Conservation (phyloP, 371 early-diverging fungal genomes). For the Saksenaea oblongispora region DNA sequence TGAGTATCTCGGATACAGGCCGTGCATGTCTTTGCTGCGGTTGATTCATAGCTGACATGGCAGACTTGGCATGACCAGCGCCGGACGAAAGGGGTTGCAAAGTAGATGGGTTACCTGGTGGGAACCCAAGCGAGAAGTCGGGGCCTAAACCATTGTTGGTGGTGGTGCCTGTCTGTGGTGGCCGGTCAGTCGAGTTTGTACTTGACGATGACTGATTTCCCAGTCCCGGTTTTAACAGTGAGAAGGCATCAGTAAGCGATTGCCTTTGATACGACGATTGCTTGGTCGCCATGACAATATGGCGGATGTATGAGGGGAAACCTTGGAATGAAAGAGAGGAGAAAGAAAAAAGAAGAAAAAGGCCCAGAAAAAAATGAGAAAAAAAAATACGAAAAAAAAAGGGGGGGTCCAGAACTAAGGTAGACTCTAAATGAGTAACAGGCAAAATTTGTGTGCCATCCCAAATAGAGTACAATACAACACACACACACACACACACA, state of each 20-base stretch:
- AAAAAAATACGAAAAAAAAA: neutral
- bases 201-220: slow-evolving; percentile 7
- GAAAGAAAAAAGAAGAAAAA: slow-evolving; percentile 2
- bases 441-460: neutral
- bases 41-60: neutral
- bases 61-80: neutral
- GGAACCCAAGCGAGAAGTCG: slow-evolving; percentile 9
- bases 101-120: slow-evolving; percentile 8
- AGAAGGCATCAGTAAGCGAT: slow-evolving; percentile 17
- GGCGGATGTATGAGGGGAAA: neutral
- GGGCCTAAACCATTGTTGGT: neutral
- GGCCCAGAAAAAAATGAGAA: neutral
- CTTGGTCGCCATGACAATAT: slow-evolving; percentile 13
- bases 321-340: neutral
- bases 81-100: slow-evolving; percentile 13
- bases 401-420: neutral
- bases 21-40: slow-evolving; percentile 27
- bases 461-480: neutral
- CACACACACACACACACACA: neutral
- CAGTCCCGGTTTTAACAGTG: neutral
- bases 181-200: slow-evolving; percentile 2
- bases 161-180: slow-evolving; percentile 3
- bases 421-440: neutral
- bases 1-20: slow-evolving; percentile 43
- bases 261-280: slow-evolving; percentile 14